A percentile compares a stretch with the other conserved stretches of the same genome.
Conservation (phyloP, 805 yeast species). For the Candida maris region DNA sequence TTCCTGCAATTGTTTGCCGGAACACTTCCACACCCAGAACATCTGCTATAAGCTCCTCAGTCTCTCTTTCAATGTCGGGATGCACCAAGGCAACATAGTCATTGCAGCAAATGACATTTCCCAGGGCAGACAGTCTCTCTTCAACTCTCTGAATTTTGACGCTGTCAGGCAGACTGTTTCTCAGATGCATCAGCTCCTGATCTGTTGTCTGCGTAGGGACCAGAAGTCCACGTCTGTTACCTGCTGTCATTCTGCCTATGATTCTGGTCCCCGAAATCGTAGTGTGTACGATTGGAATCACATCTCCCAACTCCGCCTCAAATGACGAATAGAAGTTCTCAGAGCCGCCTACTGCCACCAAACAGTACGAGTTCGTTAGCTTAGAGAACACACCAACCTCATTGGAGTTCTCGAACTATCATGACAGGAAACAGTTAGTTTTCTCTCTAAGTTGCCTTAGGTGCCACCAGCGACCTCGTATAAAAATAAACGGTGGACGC, state of each 20-base stretch:
- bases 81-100: conserved; percentile 98
- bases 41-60: conserved; percentile 97
- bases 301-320: conserved; percentile 96
- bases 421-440: no score
- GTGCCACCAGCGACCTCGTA: no score
- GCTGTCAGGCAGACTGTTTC: conserved; percentile 93
- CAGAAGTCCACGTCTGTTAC: conserved; percentile 93
- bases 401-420: conserved; percentile 74
- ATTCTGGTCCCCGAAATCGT: conserved; percentile 98
- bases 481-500: no score
- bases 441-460: no score
- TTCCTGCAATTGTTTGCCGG: conserved; percentile 98
- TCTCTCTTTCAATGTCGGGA: conserved; percentile 98
- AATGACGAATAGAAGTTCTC: conserved; percentile 82
- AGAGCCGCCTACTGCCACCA: conserved; percentile 96
- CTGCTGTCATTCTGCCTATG: conserved; percentile 97
- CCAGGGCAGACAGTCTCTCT: conserved; percentile 94
- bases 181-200: conserved; percentile 94
- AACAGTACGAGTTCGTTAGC: conserved; percentile 91
- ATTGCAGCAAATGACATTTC: conserved; percentile 97
- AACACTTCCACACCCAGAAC: conserved; percentile 98
- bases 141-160: conserved; percentile 97
- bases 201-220: conserved; percentile 98
- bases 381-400: conserved; percentile 94
- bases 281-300: conserved; percentile 93